Evolutionary conservation across 257 asterid species (phyloP).

Genomic region (Lantana camara): DNA sequence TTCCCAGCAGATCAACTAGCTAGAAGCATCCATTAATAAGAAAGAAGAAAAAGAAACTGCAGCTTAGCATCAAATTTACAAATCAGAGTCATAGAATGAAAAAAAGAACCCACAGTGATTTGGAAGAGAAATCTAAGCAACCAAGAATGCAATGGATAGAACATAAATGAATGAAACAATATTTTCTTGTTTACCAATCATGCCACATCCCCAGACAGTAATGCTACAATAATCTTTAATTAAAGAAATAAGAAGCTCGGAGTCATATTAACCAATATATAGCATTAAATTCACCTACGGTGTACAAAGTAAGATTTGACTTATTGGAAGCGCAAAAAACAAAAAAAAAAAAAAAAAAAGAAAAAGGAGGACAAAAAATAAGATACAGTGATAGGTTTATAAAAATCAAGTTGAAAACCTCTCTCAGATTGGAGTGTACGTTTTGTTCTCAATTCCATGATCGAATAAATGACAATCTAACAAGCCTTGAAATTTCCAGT

Average conservation of each 20-base stretch:
- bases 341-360: too few species aligned
- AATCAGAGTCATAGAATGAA: conserved; percentile 15
- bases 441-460: conserved; percentile 2
- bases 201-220: conserved; percentile 7
- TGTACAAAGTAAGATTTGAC: conserved; percentile 11
- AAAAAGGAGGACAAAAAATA: neutral
- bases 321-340: neutral
- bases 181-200: conserved; percentile 5
- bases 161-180: neutral
- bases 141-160: conserved; percentile 3
- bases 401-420: neutral
- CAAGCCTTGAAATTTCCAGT: neutral
- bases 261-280: neutral
- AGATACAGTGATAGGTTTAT: conserved; percentile 3
- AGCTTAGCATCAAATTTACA: conserved; percentile 15
- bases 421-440: neutral
- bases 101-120: conserved; percentile 16
- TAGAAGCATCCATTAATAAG: neutral
- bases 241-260: neutral
- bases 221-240: conserved; percentile 1
- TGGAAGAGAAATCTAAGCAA: conserved; percentile 11
- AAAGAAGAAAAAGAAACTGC: neutral
- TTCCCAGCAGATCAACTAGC: conserved; percentile 1
- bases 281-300: conserved; percentile 5
- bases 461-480: neutral